Conservation (phyloP, 768 basidiomycete genomes). For the Mycena albidolilacea region DNA sequence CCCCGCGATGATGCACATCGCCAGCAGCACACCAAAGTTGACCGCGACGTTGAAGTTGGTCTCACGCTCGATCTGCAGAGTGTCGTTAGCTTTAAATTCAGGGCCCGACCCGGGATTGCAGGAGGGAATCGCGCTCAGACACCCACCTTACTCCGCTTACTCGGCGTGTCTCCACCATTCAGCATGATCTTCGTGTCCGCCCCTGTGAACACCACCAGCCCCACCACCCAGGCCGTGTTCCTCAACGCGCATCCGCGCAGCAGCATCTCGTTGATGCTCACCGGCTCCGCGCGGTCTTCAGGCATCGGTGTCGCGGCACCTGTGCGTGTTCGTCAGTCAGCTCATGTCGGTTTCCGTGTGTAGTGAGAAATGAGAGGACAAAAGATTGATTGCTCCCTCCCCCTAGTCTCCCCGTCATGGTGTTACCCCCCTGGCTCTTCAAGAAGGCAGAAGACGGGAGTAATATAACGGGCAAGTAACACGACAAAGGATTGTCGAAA, state of each 20-base stretch:
- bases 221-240: conserved; percentile 94
- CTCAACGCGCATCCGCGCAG: conserved; percentile 92
- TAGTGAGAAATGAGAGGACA: too few species aligned
- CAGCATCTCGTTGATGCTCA: conserved; percentile 93
- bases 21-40: conserved; percentile 85
- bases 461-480: too few species aligned
- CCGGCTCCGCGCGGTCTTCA: conserved; percentile 60
- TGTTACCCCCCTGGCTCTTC: too few species aligned
- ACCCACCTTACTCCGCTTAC: conserved; percentile 86
- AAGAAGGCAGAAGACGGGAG: too few species aligned
- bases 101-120: too few species aligned
- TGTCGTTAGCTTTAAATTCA: too few species aligned
- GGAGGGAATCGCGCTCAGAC: too few species aligned
- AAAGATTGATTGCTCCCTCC: too few species aligned
- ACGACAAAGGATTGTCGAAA: too few species aligned
- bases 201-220: conserved; percentile 94
- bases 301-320: not conserved
- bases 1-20: conserved; percentile 84
- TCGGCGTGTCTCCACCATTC: conserved; percentile 93
- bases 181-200: conserved; percentile 94
- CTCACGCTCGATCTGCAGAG: conserved; percentile 86
- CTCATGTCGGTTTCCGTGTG: not conserved
- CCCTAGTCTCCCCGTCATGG: too few species aligned
- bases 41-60: conserved; percentile 98
- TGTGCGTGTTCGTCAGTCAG: not conserved